A percentile compares a stretch with the other conserved stretches of the same genome.
phyloP scores from a whole-genome alignment of 2,329 filamentous ascomycete genomes.

The Monosporascus sp. region DNA sequence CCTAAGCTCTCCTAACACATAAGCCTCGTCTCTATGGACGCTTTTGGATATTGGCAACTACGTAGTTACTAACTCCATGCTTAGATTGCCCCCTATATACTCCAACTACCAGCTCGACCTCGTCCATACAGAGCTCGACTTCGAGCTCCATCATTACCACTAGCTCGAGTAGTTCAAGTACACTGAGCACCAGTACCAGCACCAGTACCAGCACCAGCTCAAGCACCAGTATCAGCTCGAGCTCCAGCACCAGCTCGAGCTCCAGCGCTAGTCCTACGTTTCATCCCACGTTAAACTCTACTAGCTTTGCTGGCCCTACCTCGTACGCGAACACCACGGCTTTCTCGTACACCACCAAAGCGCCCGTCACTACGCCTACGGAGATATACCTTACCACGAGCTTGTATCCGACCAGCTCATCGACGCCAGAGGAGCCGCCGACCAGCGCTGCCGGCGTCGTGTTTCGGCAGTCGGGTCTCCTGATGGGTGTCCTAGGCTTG shows the following conservation, averaged over 20 bases:
- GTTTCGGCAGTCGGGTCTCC: slow-evolving; percentile 19
- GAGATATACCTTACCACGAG: slow-evolving; percentile 9
- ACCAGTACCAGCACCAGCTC: slow-evolving; percentile 4
- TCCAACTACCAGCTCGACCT: slow-evolving; percentile 12
- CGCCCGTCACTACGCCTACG: slow-evolving; percentile 7
- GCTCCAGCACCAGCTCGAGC: slow-evolving; percentile 8
- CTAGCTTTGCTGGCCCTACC: slow-evolving; percentile 13
- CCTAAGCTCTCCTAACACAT: background rate
- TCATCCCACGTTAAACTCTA: slow-evolving; percentile 20
- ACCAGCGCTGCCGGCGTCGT: slow-evolving; percentile 18
- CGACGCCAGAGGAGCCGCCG: slow-evolving; percentile 8
- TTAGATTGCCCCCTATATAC: slow-evolving; percentile 22
- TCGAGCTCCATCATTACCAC: slow-evolving; percentile 6
- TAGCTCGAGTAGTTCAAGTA: slow-evolving; percentile 5
- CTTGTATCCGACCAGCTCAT: slow-evolving; percentile 5
- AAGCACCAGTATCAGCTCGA: slow-evolving; percentile 10
- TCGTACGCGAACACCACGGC: slow-evolving; percentile 16
- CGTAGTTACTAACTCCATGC: background rate
- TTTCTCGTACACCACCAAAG: slow-evolving; percentile 5
- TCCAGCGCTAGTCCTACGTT: slow-evolving; percentile 7
- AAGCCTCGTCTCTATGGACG: background rate
- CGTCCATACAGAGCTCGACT: slow-evolving; percentile 9
- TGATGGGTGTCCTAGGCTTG: slow-evolving; percentile 20
- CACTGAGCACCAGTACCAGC: slow-evolving; percentile 11
- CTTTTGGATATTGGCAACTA: background rate